These are phyloP conservation scores for Cercospora sp. DNA, from an alignment of 2,329 filamentous ascomycete genomes.

Conservation along the genomic window DNA sequence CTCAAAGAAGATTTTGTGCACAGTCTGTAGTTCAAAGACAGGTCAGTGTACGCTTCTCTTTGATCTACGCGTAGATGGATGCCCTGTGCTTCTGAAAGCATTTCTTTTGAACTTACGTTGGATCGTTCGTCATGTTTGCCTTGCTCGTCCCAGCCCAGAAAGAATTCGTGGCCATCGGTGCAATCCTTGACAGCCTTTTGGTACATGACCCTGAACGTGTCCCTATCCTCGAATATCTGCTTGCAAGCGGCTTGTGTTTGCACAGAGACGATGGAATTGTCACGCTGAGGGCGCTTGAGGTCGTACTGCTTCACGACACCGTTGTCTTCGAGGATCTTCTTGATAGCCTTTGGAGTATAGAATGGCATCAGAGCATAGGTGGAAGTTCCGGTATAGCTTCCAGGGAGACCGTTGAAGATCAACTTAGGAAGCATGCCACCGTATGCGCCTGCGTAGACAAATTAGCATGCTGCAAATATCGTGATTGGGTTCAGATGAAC, in stretches of 20 bases:
- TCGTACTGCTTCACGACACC: slow-evolving; percentile 51
- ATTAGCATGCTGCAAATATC: neutral
- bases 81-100: neutral
- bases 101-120: slow-evolving; percentile 13
- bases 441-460: slow-evolving; percentile 7
- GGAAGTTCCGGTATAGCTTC: slow-evolving; percentile 52
- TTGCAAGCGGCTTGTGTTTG: slow-evolving; percentile 54
- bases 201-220: slow-evolving; percentile 52
- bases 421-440: slow-evolving; percentile 47
- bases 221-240: slow-evolving; percentile 51
- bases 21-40: slow-evolving; percentile 24
- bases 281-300: slow-evolving; percentile 38
- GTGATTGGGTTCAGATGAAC: neutral
- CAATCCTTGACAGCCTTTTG: slow-evolving; percentile 33
- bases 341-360: slow-evolving; percentile 52
- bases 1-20: slow-evolving; percentile 52
- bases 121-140: slow-evolving; percentile 46
- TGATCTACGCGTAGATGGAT: neutral
- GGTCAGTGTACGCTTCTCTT: neutral
- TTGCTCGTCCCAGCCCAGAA: slow-evolving; percentile 50
- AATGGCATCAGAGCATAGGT: slow-evolving; percentile 52
- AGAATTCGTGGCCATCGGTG: slow-evolving; percentile 50
- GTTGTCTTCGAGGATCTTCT: slow-evolving; percentile 51
- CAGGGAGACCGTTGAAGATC: slow-evolving; percentile 51
- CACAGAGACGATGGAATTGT: slow-evolving; percentile 48